Percentiles rank a stretch among this genome's conserved stretches.
These are phyloP conservation scores for Sporothrix luriei DNA, from an alignment of 2,329 filamentous ascomycete genomes.

Conservation along the genomic window DNA sequence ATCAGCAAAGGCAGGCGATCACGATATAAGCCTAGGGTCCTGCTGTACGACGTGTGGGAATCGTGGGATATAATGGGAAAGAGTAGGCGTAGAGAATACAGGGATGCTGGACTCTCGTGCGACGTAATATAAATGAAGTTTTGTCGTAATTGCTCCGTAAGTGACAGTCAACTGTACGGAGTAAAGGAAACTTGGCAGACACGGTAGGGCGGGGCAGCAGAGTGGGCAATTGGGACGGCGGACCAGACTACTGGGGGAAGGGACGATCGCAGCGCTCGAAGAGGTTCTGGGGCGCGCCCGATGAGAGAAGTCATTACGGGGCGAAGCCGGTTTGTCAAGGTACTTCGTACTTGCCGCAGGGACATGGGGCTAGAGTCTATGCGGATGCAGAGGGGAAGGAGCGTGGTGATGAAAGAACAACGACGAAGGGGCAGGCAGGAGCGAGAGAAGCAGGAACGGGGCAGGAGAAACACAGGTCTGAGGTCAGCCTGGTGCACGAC, in stretches of 20 bases:
- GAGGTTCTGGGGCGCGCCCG: background rate
- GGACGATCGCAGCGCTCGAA: background rate
- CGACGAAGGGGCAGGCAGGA: background rate
- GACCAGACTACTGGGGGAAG: slow-evolving; percentile 13
- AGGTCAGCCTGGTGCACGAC: slow-evolving; percentile 22
- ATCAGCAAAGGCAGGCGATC: background rate
- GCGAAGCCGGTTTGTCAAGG: slow-evolving; percentile 13
- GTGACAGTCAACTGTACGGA: background rate
- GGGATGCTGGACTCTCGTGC: no score
- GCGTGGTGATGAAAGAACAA: background rate
- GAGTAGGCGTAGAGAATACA: background rate
- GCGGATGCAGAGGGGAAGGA: background rate
- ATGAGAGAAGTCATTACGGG: background rate
- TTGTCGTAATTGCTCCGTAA: background rate
- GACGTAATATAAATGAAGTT: background rate
- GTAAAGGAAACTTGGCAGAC: background rate
- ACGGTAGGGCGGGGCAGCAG: background rate
- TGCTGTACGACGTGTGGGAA: background rate
- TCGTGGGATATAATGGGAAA: background rate
- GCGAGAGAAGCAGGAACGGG: background rate
- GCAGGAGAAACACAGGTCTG: slow-evolving; percentile 25
- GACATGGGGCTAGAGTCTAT: background rate
- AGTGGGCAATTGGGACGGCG: background rate
- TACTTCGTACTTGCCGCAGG: slow-evolving; percentile 26
- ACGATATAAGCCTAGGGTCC: background rate